Conservation (phyloP, 108 stramenopile species). For the Hondaea fermentalgiana region DNA sequence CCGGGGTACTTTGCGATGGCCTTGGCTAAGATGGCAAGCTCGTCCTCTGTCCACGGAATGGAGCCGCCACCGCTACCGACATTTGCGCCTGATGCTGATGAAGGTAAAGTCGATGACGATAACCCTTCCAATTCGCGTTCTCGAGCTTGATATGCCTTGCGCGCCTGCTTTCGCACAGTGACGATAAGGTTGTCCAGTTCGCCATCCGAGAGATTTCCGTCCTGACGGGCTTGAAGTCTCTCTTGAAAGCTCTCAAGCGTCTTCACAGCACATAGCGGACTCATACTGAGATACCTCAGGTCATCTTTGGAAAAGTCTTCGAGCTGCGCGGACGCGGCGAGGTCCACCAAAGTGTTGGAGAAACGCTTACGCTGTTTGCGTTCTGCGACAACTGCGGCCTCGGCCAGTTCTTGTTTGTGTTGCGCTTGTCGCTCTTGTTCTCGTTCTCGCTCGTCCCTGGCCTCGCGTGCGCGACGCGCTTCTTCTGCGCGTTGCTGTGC, state of each 20-base stretch:
- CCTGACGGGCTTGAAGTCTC: no score
- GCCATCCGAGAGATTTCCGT: neutral
- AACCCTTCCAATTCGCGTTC: neutral
- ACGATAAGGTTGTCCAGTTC: neutral
- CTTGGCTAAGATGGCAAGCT: conserved; percentile 78
- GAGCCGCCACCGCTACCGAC: neutral
- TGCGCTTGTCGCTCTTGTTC: neutral
- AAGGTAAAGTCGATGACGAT: neutral
- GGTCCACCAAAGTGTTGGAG: neutral
- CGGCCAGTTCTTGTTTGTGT: neutral
- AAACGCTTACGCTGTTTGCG: neutral
- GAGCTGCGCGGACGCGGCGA: neutral
- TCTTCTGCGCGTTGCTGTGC: no score
- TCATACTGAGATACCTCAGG: neutral
- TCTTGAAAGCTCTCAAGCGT: neutral
- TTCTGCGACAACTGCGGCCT: neutral
- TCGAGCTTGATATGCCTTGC: neutral
- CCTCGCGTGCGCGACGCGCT: no score
- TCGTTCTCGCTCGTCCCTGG: neutral
- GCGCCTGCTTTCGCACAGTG: neutral
- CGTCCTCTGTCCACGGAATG: conserved; percentile 78
- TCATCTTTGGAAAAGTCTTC: neutral
- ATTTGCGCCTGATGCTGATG: neutral
- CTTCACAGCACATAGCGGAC: neutral
- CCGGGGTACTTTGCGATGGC: conserved; percentile 82